Evolutionary conservation across 805 yeast genomes (phyloP), one percentile per base, ranked within the genome.

Genomic region (Pichia deserticola): DNA sequence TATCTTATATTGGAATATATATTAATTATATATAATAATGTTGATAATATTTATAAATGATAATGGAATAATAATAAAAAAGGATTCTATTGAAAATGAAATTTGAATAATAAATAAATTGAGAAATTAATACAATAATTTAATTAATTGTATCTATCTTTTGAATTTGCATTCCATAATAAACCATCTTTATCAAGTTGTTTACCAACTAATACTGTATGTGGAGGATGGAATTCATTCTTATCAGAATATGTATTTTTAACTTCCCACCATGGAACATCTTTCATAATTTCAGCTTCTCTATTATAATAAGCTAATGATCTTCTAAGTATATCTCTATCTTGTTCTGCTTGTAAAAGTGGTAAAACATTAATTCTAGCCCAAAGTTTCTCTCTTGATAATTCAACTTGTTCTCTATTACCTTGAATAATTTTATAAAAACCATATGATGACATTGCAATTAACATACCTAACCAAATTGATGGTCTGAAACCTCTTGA

Each of bases 401-500:
- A 75, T 68, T 87, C 96, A 58, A 84, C 70, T 60, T 81, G 81
- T 66, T 87, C 95, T 54, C 84, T 78, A 55, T 83, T 84, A 40
- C 89, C 89, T 53, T 76, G 71, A 58, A 76, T 75, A 51, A 79
- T 73, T 57, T 75, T 72, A 67, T 83, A 84, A 71, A 84, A 84
- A 10, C 95, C 95, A 62, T 81, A 84, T 4, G 80, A 74, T 64
- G 86, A 77, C 63, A 83, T 61, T 9, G 79, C 86, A 39, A 79
- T 71, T 52, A 86, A 65, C 36, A 83, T 78, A 62, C 78, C 79
- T 52, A 87, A 74, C 71, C 84, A 87, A 41, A 86, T 73, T 40
- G 79, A 70, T 13, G 95, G 93, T 51, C 92, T 73, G 71, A 87
- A 87, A 3, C 96, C 96, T 57, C 96, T 75, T 3, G 92, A 71